Evolutionary conservation across 768 basidiomycete species (phyloP).

Genomic region (Leccinum sublutescens): DNA sequence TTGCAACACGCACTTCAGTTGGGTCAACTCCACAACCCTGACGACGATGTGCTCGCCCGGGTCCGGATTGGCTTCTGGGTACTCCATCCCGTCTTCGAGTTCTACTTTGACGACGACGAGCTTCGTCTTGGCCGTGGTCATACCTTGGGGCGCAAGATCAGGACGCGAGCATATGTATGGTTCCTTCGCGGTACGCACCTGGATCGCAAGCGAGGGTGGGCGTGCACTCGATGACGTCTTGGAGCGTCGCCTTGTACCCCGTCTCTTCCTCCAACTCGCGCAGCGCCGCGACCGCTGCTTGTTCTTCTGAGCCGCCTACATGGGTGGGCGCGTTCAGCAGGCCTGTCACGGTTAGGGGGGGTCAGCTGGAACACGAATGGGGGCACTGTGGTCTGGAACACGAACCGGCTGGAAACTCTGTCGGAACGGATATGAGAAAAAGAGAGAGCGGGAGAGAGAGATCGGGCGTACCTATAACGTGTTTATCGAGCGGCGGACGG

Average conservation of each 20-base stretch:
- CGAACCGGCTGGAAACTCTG: slow-evolving; percentile 62
- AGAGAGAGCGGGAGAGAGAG: neutral
- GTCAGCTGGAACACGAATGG: neutral
- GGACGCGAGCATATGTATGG: too few species aligned
- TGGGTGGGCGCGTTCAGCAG: slow-evolving; percentile 68
- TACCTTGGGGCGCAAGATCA: slow-evolving; percentile 47
- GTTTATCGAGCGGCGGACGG: slow-evolving; percentile 79
- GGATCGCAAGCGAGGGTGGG: slow-evolving; percentile 69
- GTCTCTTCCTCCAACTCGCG: slow-evolving; percentile 94
- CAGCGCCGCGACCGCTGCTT: slow-evolving; percentile 74
- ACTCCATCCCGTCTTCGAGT: slow-evolving; percentile 64
- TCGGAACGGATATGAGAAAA: neutral
- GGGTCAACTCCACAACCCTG: slow-evolving; percentile 64
- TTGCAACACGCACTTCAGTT: slow-evolving; percentile 61
- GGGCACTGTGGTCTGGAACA: neutral
- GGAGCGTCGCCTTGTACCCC: slow-evolving; percentile 64
- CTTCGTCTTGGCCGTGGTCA: slow-evolving; percentile 94
- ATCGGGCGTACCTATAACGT: slow-evolving; percentile 60
- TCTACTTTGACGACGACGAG: slow-evolving; percentile 70
- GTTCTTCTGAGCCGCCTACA: slow-evolving; percentile 44
- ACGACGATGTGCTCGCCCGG: slow-evolving; percentile 83
- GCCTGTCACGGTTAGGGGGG: slow-evolving; percentile 39
- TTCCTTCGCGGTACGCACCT: slow-evolving; percentile 39
- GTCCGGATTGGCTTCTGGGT: slow-evolving; percentile 75
- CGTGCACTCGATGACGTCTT: slow-evolving; percentile 57